Conservation (phyloP, 2,329 filamentous ascomycete genomes). For the Apiospora koreana region DNA sequence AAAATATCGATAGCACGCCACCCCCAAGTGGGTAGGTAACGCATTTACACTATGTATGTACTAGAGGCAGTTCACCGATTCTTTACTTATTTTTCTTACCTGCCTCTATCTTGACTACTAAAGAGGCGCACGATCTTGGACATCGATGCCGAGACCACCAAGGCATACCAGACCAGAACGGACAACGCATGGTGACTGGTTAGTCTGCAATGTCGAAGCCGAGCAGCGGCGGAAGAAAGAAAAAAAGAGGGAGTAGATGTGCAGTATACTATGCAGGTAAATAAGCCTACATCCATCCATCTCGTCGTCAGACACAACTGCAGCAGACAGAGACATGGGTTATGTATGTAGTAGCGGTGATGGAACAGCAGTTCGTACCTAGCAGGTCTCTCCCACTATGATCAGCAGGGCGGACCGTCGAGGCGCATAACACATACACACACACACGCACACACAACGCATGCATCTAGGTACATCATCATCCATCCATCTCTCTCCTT, state of each 20-base stretch:
- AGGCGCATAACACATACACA: neutral
- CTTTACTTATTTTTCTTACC: neutral
- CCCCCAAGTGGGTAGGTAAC: neutral
- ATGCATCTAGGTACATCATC: neutral
- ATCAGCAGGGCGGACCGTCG: conserved; percentile 8
- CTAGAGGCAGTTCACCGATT: neutral
- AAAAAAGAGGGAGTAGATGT: neutral
- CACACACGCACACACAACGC: neutral
- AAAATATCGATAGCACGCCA: conserved; percentile 4
- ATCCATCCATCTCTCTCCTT: neutral
- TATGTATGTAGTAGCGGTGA: neutral
- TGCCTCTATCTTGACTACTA: neutral
- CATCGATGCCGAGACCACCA: neutral
- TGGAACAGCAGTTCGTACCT: neutral
- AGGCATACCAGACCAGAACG: neutral
- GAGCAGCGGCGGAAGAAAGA: neutral
- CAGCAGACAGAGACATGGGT: neutral
- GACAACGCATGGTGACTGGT: neutral
- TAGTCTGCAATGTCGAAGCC: neutral
- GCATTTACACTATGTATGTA: neutral
- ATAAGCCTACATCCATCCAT: neutral
- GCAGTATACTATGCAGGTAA: neutral
- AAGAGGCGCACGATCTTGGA: neutral
- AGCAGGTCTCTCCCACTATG: neutral
- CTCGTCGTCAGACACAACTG: neutral